Conservation (phyloP, 1,284 basidiomycete genomes). For the Rhodotorula sp. region DNA sequence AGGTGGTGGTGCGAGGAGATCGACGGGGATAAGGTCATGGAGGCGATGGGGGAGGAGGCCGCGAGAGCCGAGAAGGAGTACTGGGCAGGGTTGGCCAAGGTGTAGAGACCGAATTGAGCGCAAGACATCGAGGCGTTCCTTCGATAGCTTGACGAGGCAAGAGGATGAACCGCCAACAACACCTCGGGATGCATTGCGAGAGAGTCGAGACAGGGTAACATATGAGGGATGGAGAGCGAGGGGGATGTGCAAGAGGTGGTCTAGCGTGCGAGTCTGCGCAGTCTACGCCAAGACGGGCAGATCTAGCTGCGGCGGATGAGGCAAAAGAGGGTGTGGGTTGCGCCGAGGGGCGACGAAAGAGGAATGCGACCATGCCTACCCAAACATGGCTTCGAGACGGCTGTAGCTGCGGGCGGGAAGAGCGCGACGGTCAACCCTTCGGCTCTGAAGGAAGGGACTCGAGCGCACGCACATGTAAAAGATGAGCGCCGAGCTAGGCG, state of each 20-base stretch:
- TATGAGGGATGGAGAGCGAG: neutral
- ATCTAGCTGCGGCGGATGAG: neutral
- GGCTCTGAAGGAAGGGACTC: no score
- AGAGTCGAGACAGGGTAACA: neutral
- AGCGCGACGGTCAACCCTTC: neutral
- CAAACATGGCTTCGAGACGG: slow-evolving; percentile 46
- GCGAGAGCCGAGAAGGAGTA: slow-evolving; percentile 6
- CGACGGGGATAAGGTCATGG: slow-evolving; percentile 17
- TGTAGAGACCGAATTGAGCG: neutral
- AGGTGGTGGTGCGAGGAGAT: slow-evolving; percentile 26
- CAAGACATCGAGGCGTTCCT: no score
- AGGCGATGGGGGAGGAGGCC: neutral
- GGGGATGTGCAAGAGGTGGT: neutral
- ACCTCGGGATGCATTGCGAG: neutral
- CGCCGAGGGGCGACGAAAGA: neutral
- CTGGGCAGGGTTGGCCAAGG: neutral
- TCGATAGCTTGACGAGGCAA: neutral
- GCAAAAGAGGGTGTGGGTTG: no score
- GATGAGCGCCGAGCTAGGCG: slow-evolving; percentile 87
- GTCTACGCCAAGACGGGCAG: neutral
- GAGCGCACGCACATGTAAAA: slow-evolving; percentile 67
- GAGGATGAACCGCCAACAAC: neutral
- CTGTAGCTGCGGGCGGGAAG: slow-evolving; percentile 35
- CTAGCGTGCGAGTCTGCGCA: no score
- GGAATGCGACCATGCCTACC: slow-evolving; percentile 18